These are phyloP conservation scores for Diaporthe australafricana DNA, from an alignment of 2,329 filamentous ascomycete species.

Conservation along the genomic window DNA sequence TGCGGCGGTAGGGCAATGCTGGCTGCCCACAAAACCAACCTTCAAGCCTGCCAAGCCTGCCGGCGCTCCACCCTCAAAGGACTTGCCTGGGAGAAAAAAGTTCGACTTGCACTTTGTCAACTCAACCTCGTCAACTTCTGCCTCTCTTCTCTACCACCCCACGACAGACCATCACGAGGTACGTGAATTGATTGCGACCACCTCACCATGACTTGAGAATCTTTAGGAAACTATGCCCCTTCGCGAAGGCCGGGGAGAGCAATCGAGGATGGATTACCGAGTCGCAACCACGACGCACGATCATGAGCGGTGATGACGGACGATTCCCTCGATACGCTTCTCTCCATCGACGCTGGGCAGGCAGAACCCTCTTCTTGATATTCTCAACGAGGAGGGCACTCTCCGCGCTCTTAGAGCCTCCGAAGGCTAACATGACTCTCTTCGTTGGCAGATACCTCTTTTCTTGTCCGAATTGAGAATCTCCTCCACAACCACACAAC, in stretches of 20 bases:
- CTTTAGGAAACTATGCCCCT: slow-evolving; percentile 43
- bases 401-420: slow-evolving; percentile 72
- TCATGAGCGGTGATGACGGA: slow-evolving; percentile 36
- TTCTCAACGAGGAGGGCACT: slow-evolving; percentile 69
- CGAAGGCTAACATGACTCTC: slow-evolving; percentile 68
- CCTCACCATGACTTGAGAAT: slow-evolving; percentile 44
- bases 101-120: slow-evolving; percentile 24
- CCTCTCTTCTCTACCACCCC: slow-evolving; percentile 29
- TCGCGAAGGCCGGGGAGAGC: slow-evolving; percentile 68
- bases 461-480: slow-evolving; percentile 81
- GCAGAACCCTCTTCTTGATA: slow-evolving; percentile 73
- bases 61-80: slow-evolving; percentile 40
- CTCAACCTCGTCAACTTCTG: slow-evolving; percentile 13
- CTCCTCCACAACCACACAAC: slow-evolving; percentile 65
- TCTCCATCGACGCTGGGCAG: slow-evolving; percentile 73
- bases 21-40: slow-evolving; percentile 35
- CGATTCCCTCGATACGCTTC: slow-evolving; percentile 66
- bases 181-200: slow-evolving; percentile 40
- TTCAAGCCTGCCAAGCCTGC: slow-evolving; percentile 18
- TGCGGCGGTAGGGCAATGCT: slow-evolving; percentile 29
- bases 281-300: slow-evolving; percentile 28
- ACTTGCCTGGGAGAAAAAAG: slow-evolving; percentile 42
- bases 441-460: slow-evolving; percentile 72
- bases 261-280: slow-evolving; percentile 60
- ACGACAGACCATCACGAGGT: slow-evolving; percentile 44